phyloP scores from a whole-genome alignment of 495 filamentous ascomycete species.

The Daldinia childiae region DNA sequence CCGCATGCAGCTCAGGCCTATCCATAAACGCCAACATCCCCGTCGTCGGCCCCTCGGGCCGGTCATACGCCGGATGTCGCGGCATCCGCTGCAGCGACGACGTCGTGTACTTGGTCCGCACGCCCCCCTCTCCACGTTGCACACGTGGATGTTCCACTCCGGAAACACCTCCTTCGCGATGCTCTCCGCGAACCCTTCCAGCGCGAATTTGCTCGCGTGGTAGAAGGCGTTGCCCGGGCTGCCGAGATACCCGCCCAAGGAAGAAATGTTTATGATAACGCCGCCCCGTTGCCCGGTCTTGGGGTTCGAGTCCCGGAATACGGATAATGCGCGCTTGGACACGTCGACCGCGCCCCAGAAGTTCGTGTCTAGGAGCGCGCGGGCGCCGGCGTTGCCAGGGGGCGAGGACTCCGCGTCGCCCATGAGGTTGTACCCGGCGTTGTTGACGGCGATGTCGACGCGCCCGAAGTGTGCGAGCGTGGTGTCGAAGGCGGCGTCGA shows the following conservation, averaged over 20 bases:
- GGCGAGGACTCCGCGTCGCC: slow-evolving; percentile 59
- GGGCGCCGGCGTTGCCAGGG: slow-evolving; percentile 46
- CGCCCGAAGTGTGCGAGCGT: slow-evolving; percentile 53
- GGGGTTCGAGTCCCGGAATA: slow-evolving; percentile 57
- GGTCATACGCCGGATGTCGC: slow-evolving; percentile 53
- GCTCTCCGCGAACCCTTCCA: slow-evolving; percentile 66
- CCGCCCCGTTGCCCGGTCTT: slow-evolving; percentile 53
- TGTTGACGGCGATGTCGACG: slow-evolving; percentile 68
- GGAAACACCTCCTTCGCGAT: slow-evolving; percentile 61
- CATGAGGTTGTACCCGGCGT: slow-evolving; percentile 61
- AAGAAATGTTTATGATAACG: slow-evolving; percentile 62
- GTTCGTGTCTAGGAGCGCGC: slow-evolving; percentile 59
- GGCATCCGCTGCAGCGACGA: slow-evolving; percentile 25
- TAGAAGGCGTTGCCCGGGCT: slow-evolving; percentile 62
- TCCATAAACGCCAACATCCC: slow-evolving; percentile 50
- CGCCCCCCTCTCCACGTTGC: slow-evolving; percentile 59
- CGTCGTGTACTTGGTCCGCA: slow-evolving; percentile 55
- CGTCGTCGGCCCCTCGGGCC: slow-evolving; percentile 45
- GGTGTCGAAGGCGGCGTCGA: slow-evolving; percentile 54
- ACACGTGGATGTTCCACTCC: slow-evolving; percentile 63
- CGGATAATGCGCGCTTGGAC: slow-evolving; percentile 55
- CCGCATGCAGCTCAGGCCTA: slow-evolving; percentile 32
- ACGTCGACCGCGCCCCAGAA: slow-evolving; percentile 62
- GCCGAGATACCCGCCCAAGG: slow-evolving; percentile 60
- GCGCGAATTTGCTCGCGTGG: slow-evolving; percentile 64